Evolutionary conservation across 2,329 filamentous ascomycete species (phyloP).

Genomic region (Colletotrichum caudatum): DNA sequence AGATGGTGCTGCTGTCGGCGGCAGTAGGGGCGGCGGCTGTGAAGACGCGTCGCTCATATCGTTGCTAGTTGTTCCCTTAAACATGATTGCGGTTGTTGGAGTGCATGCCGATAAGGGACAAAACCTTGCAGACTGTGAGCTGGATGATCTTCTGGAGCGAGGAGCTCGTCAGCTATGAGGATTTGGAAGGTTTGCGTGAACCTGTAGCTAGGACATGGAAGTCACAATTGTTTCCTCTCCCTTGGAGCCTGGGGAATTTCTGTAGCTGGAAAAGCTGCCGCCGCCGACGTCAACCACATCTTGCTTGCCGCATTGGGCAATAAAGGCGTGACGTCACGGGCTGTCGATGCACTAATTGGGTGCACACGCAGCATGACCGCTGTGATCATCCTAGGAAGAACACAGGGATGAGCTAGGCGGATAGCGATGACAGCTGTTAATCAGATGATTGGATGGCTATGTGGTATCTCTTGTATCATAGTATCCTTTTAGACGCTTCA

Average conservation of each 20-base stretch:
- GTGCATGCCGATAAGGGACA: not conserved
- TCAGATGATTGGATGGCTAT: slow-evolving; percentile 20
- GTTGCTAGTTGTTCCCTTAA: slow-evolving; percentile 29
- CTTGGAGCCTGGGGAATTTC: not conserved
- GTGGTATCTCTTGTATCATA: not conserved
- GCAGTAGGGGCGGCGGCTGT: slow-evolving; percentile 8
- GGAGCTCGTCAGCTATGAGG: slow-evolving; percentile 12
- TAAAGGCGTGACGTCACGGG: slow-evolving; percentile 34
- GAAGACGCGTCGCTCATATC: slow-evolving; percentile 20
- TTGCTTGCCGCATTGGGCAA: slow-evolving; percentile 23
- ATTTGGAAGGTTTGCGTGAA: not conserved
- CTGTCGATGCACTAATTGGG: slow-evolving; percentile 14
- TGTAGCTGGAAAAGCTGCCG: slow-evolving; percentile 18
- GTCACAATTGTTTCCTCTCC: slow-evolving; percentile 4
- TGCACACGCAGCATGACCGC: slow-evolving; percentile 6
- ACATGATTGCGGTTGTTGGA: slow-evolving; percentile 18
- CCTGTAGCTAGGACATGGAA: slow-evolving; percentile 12
- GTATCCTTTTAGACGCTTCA: not conserved
- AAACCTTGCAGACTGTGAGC: not conserved
- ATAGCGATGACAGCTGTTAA: slow-evolving; percentile 23
- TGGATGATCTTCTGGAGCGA: not conserved
- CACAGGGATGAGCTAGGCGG: slow-evolving; percentile 20
- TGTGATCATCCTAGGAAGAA: slow-evolving; percentile 28
- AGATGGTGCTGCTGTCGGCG: not conserved
- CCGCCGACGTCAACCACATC: slow-evolving; percentile 39